Evolutionary conservation across 2,329 filamentous ascomycete species (phyloP).

Genomic region (Aspergillus japonicus): DNA sequence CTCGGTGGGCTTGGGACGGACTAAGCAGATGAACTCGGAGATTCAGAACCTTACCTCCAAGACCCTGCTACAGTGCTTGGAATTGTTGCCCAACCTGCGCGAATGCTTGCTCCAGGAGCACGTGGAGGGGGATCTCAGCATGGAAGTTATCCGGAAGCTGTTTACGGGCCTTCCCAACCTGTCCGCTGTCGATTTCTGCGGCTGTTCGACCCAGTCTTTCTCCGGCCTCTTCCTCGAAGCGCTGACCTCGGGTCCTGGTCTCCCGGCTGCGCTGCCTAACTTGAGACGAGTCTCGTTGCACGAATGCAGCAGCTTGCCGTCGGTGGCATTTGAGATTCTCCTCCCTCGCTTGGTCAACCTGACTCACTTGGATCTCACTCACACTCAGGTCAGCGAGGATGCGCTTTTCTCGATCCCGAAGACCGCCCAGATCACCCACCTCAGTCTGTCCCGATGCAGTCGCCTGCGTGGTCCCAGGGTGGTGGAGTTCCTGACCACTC

Average conservation of each 20-base stretch:
- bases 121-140: slow-evolving; percentile 70
- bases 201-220: slow-evolving; percentile 68
- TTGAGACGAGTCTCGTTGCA: slow-evolving; percentile 72
- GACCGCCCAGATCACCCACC: slow-evolving; percentile 71
- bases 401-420: slow-evolving; percentile 69
- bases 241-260: slow-evolving; percentile 46
- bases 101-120: slow-evolving; percentile 81
- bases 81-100: slow-evolving; percentile 69
- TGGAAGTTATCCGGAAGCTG: slow-evolving; percentile 67
- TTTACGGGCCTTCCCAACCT: slow-evolving; percentile 65
- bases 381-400: slow-evolving; percentile 70
- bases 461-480: slow-evolving; percentile 65
- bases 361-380: slow-evolving; percentile 77
- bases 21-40: slow-evolving; percentile 69
- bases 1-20: slow-evolving; percentile 72
- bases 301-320: slow-evolving; percentile 70
- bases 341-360: slow-evolving; percentile 68
- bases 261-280: slow-evolving; percentile 55
- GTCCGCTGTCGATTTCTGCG: slow-evolving; percentile 72
- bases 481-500: slow-evolving; percentile 67
- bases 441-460: slow-evolving; percentile 75
- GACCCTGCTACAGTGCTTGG: slow-evolving; percentile 69
- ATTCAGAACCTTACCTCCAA: slow-evolving; percentile 73
- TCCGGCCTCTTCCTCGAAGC: slow-evolving; percentile 62
- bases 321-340: slow-evolving; percentile 65